These are phyloP conservation scores for Leucoagaricus sp. DNA, from an alignment of 1,284 basidiomycete genomes.

Conservation along the genomic window DNA sequence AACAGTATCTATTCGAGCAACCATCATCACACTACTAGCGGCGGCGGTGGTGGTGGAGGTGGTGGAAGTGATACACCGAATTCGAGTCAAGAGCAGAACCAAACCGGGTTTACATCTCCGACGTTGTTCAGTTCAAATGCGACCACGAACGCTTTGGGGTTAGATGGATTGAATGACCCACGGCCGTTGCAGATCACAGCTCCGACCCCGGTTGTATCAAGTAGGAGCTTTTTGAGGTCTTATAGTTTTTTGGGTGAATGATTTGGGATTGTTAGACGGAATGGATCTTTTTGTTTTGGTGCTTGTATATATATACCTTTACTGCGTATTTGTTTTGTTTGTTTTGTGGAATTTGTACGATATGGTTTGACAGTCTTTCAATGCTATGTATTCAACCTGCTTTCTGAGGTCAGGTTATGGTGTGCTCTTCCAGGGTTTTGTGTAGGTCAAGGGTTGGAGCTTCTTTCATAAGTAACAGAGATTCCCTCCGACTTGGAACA, in stretches of 20 bases:
- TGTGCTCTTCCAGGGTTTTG: too few relatives aligned
- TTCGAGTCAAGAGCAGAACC: neutral
- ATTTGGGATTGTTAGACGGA: neutral
- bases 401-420: neutral
- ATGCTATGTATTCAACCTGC: neutral
- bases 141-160: slow-evolving; percentile 10
- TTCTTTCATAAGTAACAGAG: too few relatives aligned
- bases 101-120: slow-evolving; percentile 4
- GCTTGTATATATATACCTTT: neutral
- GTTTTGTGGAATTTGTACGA: neutral
- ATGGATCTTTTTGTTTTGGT: neutral
- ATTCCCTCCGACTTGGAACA: too few relatives aligned
- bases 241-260: slow-evolving; percentile 20
- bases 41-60: neutral
- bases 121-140: slow-evolving; percentile 8
- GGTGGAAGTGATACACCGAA: neutral
- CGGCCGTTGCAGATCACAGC: slow-evolving; percentile 25
- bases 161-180: slow-evolving; percentile 16
- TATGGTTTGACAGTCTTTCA: neutral
- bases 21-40: neutral
- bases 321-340: neutral
- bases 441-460: too few relatives aligned
- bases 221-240: slow-evolving; percentile 28
- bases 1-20: neutral
- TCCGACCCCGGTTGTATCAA: slow-evolving; percentile 29